Conservation (phyloP, 2,329 filamentous ascomycete species). For the Cryphonectria japonica region DNA sequence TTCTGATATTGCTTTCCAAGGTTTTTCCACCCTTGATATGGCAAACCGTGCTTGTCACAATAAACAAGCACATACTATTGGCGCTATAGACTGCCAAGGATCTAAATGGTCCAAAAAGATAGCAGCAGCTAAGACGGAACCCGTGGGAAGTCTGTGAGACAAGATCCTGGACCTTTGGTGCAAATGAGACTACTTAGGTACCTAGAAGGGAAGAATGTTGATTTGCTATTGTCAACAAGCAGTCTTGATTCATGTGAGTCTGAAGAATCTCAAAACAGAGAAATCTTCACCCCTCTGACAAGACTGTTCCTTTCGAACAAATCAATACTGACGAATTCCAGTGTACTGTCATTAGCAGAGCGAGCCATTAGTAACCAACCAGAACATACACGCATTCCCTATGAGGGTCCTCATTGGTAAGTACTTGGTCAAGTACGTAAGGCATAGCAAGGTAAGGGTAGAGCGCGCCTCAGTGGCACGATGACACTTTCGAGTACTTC, state of each 20-base stretch:
- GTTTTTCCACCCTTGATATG: too few species aligned
- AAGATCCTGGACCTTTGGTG: neutral
- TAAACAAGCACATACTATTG: neutral
- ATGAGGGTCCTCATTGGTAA: too few species aligned
- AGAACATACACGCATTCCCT: too few species aligned
- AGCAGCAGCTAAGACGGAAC: neutral
- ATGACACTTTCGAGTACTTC: too few species aligned
- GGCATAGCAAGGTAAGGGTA: too few species aligned
- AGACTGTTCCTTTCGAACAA: neutral
- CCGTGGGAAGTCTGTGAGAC: neutral
- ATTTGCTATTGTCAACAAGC: neutral
- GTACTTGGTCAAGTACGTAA: too few species aligned
- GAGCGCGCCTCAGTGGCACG: too few species aligned
- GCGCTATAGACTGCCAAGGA: neutral
- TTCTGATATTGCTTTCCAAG: neutral
- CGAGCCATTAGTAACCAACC: too few species aligned
- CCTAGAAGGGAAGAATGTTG: neutral
- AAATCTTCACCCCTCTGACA: neutral
- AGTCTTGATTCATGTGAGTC: neutral
- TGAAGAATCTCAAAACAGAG: neutral
- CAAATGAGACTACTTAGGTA: neutral
- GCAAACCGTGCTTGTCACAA: neutral
- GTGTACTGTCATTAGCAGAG: too few species aligned
- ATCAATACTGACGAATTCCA: too few species aligned
- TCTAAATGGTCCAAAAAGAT: neutral